Conservation (phyloP, 2,329 filamentous ascomycete species). For the Colletotrichum gigasporum region DNA sequence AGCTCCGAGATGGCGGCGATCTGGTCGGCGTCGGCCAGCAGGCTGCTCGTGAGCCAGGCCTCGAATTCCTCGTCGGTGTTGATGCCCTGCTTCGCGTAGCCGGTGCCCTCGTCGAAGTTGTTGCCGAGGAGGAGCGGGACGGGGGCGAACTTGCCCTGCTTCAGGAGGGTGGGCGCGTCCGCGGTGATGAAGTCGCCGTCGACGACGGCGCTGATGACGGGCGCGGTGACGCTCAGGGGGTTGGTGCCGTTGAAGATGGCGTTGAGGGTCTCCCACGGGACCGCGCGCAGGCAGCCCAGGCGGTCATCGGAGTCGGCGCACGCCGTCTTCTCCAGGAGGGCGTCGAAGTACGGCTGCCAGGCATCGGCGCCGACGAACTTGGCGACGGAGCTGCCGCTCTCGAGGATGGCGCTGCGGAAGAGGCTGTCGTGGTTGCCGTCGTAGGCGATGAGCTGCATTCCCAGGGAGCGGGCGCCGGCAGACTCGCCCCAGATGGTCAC, state of each 20-base stretch:
- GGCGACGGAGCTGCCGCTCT: conserved; percentile 64
- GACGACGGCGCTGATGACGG: conserved; percentile 36
- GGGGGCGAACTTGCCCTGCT: conserved; percentile 66
- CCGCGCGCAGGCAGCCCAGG: conserved; percentile 62
- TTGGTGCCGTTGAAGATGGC: conserved; percentile 63
- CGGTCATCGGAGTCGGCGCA: conserved; percentile 55
- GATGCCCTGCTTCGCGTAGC: conserved; percentile 65
- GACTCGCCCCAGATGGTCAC: conserved; percentile 74
- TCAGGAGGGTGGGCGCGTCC: conserved; percentile 60
- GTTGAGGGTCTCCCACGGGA: conserved; percentile 53
- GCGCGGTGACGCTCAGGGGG: conserved; percentile 38
- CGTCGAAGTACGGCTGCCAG: conserved; percentile 43
- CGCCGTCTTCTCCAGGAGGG: conserved; percentile 24
- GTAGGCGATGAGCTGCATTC: conserved; percentile 70
- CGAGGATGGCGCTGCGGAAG: conserved; percentile 75
- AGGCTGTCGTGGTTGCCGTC: conserved; percentile 68
- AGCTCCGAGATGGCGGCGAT: conserved; percentile 54
- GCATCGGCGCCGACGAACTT: conserved; percentile 59
- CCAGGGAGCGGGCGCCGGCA: conserved; percentile 67
- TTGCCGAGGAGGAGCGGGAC: conserved; percentile 72
- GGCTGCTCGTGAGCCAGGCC: conserved; percentile 43
- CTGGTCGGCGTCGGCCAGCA: conserved; percentile 42
- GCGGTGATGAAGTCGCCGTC: conserved; percentile 52
- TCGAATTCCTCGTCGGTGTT: conserved; percentile 64
- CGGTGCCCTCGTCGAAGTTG: conserved; percentile 72